Evolutionary conservation across 1,284 basidiomycete genomes (phyloP), one percentile per base, ranked within the genome.

Genomic region (Pseudozyma thailandica): DNA sequence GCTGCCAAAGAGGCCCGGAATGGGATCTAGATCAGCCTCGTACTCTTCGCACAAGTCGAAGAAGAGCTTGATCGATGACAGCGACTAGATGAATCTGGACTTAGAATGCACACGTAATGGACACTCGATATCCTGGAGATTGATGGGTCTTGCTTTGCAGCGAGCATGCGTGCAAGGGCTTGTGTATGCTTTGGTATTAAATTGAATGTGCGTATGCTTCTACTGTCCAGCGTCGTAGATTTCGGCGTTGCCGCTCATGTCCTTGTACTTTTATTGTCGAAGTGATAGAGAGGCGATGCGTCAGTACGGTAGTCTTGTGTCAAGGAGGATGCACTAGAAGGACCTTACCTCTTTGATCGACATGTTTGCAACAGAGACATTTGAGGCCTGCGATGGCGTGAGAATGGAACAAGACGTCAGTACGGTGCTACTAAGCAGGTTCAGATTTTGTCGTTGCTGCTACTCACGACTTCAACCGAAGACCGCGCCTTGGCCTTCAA

Each of bases 191-290:
- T 23, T 39, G 21, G n/a, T 15, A 42, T 50, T 51, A 33, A 42
- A 41, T 50, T 46, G 37, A 37, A 41, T 18, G n/a, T 30, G 25
- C 12, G 23, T 18, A 23, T 47, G 28, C 42, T 23, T n/a, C n/a
- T 50, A 74, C 48, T 72, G 72, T 37, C 68, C 68, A 13, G 63
- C 70, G 27, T 74, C 72, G 57, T 60, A 74, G 10, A 74, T 52
- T 9, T 74, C 69, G 45, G 63, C 63, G 21, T 69, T 65, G 23
- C 69, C 69, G 46, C 59, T 53, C 63, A 68, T 72, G 53, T 72
- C 64, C 37, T 72, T 71, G 60, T 71, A 74, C 72, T 74, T 49
- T 41, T 16, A 21, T 18, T 15, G 27, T 33, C 16, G 27, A 13
- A 7, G 5, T 6, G 42, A 6, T 13, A 18, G 18, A 35, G 28